These are phyloP conservation scores for Sporisorium exsertum DNA, from an alignment of 1,284 basidiomycete genomes.

Conservation along the genomic window DNA sequence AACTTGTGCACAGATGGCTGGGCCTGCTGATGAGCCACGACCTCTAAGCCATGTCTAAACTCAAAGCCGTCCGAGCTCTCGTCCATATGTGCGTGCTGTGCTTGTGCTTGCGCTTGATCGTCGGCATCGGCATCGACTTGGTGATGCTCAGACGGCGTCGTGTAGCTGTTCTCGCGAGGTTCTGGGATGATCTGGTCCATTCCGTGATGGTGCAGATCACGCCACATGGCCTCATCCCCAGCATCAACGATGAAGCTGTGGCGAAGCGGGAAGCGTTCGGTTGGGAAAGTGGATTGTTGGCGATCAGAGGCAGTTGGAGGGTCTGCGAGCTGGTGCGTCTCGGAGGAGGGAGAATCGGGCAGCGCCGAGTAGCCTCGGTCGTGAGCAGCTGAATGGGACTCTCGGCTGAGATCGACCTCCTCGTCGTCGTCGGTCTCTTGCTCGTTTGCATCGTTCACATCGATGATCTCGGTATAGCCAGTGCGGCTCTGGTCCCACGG, in stretches of 20 bases:
- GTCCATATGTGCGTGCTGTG: background rate
- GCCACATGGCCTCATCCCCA: constrained; percentile 43
- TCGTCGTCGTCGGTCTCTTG: constrained; percentile 19
- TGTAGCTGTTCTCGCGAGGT: constrained; percentile 12
- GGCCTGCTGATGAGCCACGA: background rate
- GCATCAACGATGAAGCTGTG: constrained; percentile 37
- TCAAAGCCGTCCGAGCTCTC: constrained; percentile 3
- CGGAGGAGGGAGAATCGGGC: constrained; percentile 14
- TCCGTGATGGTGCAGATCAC: constrained; percentile 30
- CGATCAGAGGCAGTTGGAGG: background rate
- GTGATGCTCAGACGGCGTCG: background rate
- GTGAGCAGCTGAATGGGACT: constrained; percentile 16
- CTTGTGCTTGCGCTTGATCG: background rate
- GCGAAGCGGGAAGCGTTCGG: constrained; percentile 11
- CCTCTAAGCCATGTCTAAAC: background rate
- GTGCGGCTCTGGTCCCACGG: constrained; percentile 20
- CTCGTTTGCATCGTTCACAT: constrained; percentile 19
- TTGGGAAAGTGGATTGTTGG: constrained; percentile 3
- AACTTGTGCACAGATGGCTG: constrained; percentile 2
- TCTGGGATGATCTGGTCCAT: constrained; percentile 22
- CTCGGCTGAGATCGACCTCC: constrained; percentile 12
- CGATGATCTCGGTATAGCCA: constrained; percentile 34
- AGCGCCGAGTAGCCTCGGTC: constrained; percentile 43
- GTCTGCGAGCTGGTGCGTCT: background rate
- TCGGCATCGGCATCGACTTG: too few species aligned